phyloP scores from a whole-genome alignment of 495 filamentous ascomycete species.

The Penicillium cosmopolitanum region DNA sequence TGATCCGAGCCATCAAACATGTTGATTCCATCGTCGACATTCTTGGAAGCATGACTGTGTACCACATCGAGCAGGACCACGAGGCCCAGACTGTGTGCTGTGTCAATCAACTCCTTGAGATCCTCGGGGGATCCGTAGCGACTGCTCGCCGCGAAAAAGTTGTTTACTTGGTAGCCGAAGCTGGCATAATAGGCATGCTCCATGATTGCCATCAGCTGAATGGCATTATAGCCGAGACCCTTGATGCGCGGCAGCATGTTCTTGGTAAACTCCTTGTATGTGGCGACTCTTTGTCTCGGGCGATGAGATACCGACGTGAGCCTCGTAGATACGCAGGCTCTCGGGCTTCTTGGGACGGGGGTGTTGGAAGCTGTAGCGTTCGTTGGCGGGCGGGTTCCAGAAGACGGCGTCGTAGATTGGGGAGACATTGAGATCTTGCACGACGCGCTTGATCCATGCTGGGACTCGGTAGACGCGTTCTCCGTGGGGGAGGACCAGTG shows the following conservation, averaged over 20 bases:
- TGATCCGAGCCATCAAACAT: conserved; percentile 94
- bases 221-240: conserved; percentile 91
- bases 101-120: conserved; percentile 94
- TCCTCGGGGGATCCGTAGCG: conserved; percentile 94
- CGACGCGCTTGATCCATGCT: conserved; percentile 96
- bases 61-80: conserved; percentile 95
- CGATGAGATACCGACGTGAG: conserved; percentile 95
- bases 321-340: conserved; percentile 92
- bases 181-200: conserved; percentile 99
- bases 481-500: conserved; percentile 76
- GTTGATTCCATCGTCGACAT: conserved; percentile 91
- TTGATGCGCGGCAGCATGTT: conserved; percentile 91
- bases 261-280: conserved; percentile 95
- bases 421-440: conserved; percentile 86
- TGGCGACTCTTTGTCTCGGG: conserved; percentile 84
- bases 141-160: conserved; percentile 97
- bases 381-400: conserved; percentile 85
- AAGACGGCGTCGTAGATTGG: conserved; percentile 93
- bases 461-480: conserved; percentile 87
- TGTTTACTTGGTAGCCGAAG: conserved; percentile 98
- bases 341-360: conserved; percentile 79
- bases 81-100: conserved; percentile 87
- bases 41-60: conserved; percentile 97
- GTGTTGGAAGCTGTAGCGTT: conserved; percentile 83
- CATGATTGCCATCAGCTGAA: conserved; percentile 99